Percentiles rank a stretch among this genome's conserved stretches.
Conservation (phyloP, 208 protist genomes). For the Leishmania lainsoni region DNA sequence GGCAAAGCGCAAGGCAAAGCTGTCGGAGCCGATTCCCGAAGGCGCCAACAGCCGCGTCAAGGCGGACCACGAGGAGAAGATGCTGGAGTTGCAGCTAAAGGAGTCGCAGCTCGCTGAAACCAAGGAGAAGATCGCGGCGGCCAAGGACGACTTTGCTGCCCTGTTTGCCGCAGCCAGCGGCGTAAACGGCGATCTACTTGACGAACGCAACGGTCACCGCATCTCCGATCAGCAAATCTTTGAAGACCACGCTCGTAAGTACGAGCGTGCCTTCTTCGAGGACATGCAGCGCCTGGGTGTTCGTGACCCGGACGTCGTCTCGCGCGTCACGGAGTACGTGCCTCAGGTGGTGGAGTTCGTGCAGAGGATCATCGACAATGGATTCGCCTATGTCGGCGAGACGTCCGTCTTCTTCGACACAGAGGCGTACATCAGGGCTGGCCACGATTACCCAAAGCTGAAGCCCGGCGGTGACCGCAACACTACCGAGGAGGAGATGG, state of each 20-base stretch:
- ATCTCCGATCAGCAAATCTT: slow-evolving; percentile 91
- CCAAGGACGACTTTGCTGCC: slow-evolving; percentile 41
- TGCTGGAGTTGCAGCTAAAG: slow-evolving; percentile 77
- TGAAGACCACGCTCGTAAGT: slow-evolving; percentile 80
- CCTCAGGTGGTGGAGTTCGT: slow-evolving; percentile 95
- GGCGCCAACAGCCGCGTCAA: slow-evolving; percentile 51
- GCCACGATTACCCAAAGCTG: slow-evolving; percentile 95
- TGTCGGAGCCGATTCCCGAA: slow-evolving; percentile 53
- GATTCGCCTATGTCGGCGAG: slow-evolving; percentile 94
- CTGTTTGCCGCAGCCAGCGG: slow-evolving; percentile 65
- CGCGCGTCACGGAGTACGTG: slow-evolving; percentile 98
- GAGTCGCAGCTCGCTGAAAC: slow-evolving; percentile 61
- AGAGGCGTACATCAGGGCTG: slow-evolving; percentile 73
- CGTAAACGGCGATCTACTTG: slow-evolving; percentile 83
- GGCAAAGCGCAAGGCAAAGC: slow-evolving; percentile 34
- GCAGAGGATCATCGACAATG: slow-evolving; percentile 95
- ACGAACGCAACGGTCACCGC: slow-evolving; percentile 61
- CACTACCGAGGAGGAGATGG: slow-evolving; percentile 88
- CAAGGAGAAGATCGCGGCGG: slow-evolving; percentile 57
- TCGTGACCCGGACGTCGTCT: slow-evolving; percentile 90
- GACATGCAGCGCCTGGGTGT: slow-evolving; percentile 93
- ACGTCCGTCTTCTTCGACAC: slow-evolving; percentile 97
- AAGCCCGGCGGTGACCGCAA: slow-evolving; percentile 59
- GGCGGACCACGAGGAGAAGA: slow-evolving; percentile 78
- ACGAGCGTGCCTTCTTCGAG: slow-evolving; percentile 93